Percentiles rank a stretch among this genome's conserved stretches.
phyloP scores from a whole-genome alignment of 2,329 filamentous ascomycete genomes.

The Colletotrichum falcatum region DNA sequence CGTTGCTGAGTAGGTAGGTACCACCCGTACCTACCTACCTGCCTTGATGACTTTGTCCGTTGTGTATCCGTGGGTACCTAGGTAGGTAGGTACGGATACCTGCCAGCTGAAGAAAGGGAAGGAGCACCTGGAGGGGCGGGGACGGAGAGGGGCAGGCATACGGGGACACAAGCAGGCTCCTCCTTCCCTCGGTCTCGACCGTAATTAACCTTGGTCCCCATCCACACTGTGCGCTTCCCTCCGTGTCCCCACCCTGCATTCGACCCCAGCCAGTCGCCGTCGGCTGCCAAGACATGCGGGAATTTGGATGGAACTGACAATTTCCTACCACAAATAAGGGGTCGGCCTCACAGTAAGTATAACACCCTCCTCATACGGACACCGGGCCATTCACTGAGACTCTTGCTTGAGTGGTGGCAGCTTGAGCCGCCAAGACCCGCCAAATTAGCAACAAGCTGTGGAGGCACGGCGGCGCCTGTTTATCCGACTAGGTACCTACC shows the following conservation, averaged over 20 bases:
- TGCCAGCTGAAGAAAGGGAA: neutral
- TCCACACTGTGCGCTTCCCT: slow-evolving; percentile 18
- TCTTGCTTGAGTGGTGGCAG: no score
- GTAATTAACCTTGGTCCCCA: neutral
- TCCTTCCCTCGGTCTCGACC: slow-evolving; percentile 6
- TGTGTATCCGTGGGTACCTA: no score
- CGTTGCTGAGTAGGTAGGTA: no score
- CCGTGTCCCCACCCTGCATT: no score
- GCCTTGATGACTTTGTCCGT: no score
- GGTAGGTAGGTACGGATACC: neutral
- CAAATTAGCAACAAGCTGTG: slow-evolving; percentile 21
- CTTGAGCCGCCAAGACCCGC: slow-evolving; percentile 34
- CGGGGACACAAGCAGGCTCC: neutral
- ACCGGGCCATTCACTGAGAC: no score
- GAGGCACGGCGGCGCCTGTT: neutral
- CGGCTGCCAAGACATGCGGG: slow-evolving; percentile 30
- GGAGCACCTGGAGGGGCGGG: neutral
- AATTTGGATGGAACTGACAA: slow-evolving; percentile 36
- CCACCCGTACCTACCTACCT: neutral
- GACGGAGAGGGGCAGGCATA: no score
- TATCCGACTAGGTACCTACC: neutral
- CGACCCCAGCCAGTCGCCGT: slow-evolving; percentile 15
- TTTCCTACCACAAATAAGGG: slow-evolving; percentile 31
- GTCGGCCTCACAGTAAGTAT: neutral
- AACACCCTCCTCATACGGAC: neutral